These are phyloP conservation scores for Laburnicola sp. DNA, from an alignment of 2,329 filamentous ascomycete species.

Conservation along the genomic window DNA sequence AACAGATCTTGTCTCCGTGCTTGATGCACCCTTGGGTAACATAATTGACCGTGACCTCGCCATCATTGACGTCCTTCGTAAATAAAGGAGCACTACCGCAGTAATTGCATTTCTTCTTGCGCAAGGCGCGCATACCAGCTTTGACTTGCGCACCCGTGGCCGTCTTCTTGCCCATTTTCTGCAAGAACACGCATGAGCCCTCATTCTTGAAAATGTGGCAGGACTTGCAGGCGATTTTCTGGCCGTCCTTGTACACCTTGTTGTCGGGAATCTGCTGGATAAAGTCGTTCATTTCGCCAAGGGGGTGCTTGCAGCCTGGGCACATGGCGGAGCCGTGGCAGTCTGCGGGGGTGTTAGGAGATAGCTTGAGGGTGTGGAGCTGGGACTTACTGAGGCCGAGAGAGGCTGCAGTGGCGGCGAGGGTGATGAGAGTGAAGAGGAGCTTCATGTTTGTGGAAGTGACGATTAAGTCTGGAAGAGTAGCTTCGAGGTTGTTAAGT, in stretches of 20 bases:
- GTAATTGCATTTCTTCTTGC: neutral
- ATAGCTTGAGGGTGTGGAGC: neutral
- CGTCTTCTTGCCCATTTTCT: neutral
- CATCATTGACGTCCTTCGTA: neutral
- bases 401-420: neutral
- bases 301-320: neutral
- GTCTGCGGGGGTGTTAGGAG: neutral
- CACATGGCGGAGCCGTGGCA: neutral
- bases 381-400: neutral
- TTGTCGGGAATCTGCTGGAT: neutral
- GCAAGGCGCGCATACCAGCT: neutral
- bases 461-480: no score
- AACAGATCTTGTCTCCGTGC: constrained; percentile 3
- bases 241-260: neutral
- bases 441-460: neutral
- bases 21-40: constrained; percentile 1
- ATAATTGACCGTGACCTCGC: constrained; percentile 1
- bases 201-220: neutral
- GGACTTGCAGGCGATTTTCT: constrained; percentile 3
- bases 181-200: neutral
- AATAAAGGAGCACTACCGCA: neutral
- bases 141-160: constrained; percentile 2
- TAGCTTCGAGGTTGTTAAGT: no score
- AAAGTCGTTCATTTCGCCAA: neutral
- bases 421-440: neutral